These are phyloP conservation scores for Mycena sanguinolenta DNA, from an alignment of 768 basidiomycete genomes.

Conservation along the genomic window DNA sequence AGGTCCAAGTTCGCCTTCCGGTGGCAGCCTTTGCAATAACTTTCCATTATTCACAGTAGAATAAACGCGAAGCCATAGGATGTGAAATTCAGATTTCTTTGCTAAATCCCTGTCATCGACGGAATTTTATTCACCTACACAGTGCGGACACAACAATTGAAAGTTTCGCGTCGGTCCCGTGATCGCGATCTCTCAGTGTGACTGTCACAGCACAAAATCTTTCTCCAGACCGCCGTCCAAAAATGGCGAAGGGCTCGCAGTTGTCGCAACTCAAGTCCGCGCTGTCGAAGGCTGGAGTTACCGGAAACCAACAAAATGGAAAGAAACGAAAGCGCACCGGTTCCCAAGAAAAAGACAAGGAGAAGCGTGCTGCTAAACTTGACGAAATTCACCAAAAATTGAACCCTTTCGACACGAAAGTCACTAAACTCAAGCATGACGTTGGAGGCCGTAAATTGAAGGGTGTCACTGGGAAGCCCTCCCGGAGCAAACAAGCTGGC, in stretches of 20 bases:
- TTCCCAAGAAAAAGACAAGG: slow-evolving; percentile 81
- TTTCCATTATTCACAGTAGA: no score
- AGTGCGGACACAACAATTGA: background rate
- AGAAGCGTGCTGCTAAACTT: slow-evolving; percentile 83
- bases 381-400: slow-evolving; percentile 87
- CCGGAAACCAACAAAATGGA: slow-evolving; percentile 64
- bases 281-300: slow-evolving; percentile 84
- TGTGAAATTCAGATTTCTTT: no score
- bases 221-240: slow-evolving; percentile 16
- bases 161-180: slow-evolving; percentile 18
- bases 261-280: slow-evolving; percentile 91
- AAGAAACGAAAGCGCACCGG: slow-evolving; percentile 79
- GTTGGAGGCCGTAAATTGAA: slow-evolving; percentile 91
- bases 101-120: no score
- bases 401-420: slow-evolving; percentile 95
- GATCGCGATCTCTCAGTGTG: slow-evolving; percentile 8
- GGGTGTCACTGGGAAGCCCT: slow-evolving; percentile 86
- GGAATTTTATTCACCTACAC: no score
- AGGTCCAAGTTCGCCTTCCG: no score
- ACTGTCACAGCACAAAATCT: slow-evolving; percentile 35
- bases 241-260: slow-evolving; percentile 89
- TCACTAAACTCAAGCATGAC: slow-evolving; percentile 93
- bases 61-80: no score
- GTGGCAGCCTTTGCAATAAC: no score
- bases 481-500: slow-evolving; percentile 90